Conservation (phyloP, 2,329 filamentous ascomycete species). For the Diplocarpon rosae region DNA sequence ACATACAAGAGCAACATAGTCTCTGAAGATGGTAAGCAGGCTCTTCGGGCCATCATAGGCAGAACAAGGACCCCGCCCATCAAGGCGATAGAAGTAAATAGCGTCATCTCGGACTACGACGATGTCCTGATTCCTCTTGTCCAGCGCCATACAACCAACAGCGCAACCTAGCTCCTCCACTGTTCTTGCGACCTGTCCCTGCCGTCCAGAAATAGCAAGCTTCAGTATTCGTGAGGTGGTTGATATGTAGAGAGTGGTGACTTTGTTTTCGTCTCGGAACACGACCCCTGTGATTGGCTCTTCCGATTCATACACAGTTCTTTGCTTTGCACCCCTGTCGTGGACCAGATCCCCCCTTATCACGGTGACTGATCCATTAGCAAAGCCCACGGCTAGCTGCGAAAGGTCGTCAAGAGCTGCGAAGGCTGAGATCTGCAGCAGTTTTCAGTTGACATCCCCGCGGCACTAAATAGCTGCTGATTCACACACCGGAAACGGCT, state of each 20-base stretch:
- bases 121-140: slow-evolving; percentile 69
- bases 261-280: slow-evolving; percentile 46
- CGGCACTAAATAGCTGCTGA: not conserved
- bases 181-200: slow-evolving; percentile 78
- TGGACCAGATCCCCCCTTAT: slow-evolving; percentile 91
- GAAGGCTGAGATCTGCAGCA: slow-evolving; percentile 67
- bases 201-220: slow-evolving; percentile 74
- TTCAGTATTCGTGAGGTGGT: slow-evolving; percentile 84
- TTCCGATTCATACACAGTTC: slow-evolving; percentile 91
- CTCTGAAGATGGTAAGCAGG: slow-evolving; percentile 63
- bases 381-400: slow-evolving; percentile 91
- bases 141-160: slow-evolving; percentile 89
- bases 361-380: slow-evolving; percentile 86
- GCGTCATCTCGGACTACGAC: slow-evolving; percentile 92
- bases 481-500: slow-evolving; percentile 71
- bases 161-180: slow-evolving; percentile 84
- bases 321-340: slow-evolving; percentile 85
- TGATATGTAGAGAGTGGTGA: slow-evolving; percentile 79
- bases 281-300: slow-evolving; percentile 91
- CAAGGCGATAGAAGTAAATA: slow-evolving; percentile 81
- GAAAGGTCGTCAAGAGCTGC: slow-evolving; percentile 77
- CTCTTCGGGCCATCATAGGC: slow-evolving; percentile 89
- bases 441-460: not conserved
- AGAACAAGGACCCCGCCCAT: slow-evolving; percentile 77
- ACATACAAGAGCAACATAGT: slow-evolving; percentile 81